Evolutionary conservation across 495 filamentous ascomycete genomes (phyloP), one percentile per base, ranked within the genome.

Genomic region (Hyphodiscus hymeniophilus): DNA sequence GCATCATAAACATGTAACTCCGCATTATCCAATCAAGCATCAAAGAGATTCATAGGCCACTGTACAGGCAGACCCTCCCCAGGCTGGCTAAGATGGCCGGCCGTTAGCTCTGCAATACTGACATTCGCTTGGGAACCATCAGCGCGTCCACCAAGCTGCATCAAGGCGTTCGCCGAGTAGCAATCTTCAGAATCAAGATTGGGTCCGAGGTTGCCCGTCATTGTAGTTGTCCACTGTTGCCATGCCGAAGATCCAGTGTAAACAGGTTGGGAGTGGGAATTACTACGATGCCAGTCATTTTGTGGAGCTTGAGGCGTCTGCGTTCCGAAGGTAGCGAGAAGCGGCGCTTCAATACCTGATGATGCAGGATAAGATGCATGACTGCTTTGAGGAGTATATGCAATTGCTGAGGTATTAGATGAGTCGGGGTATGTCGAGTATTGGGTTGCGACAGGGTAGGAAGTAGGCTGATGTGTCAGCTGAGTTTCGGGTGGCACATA

Each of bases 391-490:
- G 55, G 28, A 5, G 47, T 48, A 31, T 60, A 60, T 13, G 42
- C 22, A 7, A 57, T 26, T 5, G 35, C n/a, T 18, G 54, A 16
- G 10, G 56, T 18, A n/a, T 31, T 39, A 16, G 28, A 12, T 10
- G 47, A 7, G 12, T 55, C 51, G 1, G 54, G 39, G 38, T 60
- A 60, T 5, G 30, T 43, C 7, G 50, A 42, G 33, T 61, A 61
- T 42, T 61, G 58, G 2, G 58, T 58, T n/a, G 55, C 48, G 0
- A 45, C 47, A 13, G 58, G 58, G 23, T 61, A 58, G 8, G 51
- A 52, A 32, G 55, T 58, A 31, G 42, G 47, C 38, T 50, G 47
- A 28, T 57, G 57, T 4, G 23, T 3, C 8, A 49, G 5, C 12
- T 44, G 48, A 11, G 6, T 13, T n/a, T 55, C 45, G 1, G 48